These are phyloP conservation scores for Tilletia caries DNA, from an alignment of 1,284 basidiomycete species.

Conservation along the genomic window DNA sequence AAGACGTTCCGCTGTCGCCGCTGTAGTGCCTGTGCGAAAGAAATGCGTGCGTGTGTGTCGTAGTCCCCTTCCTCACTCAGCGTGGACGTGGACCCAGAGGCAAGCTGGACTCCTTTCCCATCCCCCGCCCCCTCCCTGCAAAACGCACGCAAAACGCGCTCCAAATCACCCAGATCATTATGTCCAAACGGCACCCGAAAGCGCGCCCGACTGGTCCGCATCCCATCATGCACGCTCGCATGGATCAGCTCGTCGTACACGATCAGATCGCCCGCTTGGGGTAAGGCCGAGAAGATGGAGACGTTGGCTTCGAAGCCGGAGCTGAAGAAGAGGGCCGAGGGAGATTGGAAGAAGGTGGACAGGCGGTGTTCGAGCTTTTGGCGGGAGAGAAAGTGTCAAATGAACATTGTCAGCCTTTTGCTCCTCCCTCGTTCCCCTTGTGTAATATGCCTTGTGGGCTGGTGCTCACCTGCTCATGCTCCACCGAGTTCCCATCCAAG, in stretches of 20 bases:
- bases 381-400: too few species aligned
- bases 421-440: too few species aligned
- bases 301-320: conserved; percentile 93
- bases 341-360: conserved; percentile 37
- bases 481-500: conserved; percentile 68
- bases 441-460: too few species aligned
- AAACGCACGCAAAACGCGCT: conserved; percentile 6
- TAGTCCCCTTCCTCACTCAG: too few species aligned
- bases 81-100: too few species aligned
- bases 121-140: not conserved
- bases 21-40: not conserved
- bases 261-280: conserved; percentile 73
- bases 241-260: conserved; percentile 86
- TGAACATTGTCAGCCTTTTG: too few species aligned
- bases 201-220: conserved; percentile 65
- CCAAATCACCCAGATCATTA: conserved; percentile 57
- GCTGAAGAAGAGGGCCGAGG: conserved; percentile 78
- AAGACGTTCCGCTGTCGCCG: conserved; percentile 36
- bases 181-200: conserved; percentile 64
- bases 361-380: conserved; percentile 36
- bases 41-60: not conserved
- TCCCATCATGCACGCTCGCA: conserved; percentile 85
- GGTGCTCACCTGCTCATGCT: conserved; percentile 27
- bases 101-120: too few species aligned
- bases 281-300: conserved; percentile 77